Evolutionary conservation across 2,329 filamentous ascomycete genomes (phyloP).

Genomic region (Tympanopsis confertula): DNA sequence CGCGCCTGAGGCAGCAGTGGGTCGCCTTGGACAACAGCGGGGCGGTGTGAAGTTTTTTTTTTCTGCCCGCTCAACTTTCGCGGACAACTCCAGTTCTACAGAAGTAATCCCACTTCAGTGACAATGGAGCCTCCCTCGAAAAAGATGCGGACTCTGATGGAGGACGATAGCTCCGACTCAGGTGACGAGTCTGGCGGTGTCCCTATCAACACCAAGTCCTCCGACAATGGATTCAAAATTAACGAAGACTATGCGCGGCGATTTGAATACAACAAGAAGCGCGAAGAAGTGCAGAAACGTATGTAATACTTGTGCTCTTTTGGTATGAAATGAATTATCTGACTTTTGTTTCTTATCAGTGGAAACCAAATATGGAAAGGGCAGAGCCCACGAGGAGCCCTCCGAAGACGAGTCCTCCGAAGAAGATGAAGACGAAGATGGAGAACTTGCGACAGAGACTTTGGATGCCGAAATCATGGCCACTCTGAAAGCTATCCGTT

Average conservation of each 20-base stretch:
- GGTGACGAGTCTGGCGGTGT: conserved; percentile 18
- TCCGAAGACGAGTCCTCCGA: conserved; percentile 38
- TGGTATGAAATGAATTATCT: conserved; percentile 7
- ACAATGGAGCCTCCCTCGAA: conserved; percentile 1
- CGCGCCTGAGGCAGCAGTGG: too few species aligned
- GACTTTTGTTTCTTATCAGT: conserved; percentile 40
- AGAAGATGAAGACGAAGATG: conserved; percentile 59
- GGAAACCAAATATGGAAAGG: conserved; percentile 39
- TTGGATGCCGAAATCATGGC: conserved; percentile 57
- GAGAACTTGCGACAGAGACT: conserved; percentile 49
- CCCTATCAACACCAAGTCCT: conserved; percentile 11
- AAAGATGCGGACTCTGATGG: conserved; percentile 6
- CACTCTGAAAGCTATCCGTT: conserved; percentile 54
- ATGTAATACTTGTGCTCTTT: conserved; percentile 8
- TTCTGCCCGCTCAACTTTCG: too few species aligned
- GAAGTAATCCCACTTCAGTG: too few species aligned
- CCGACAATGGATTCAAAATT: conserved; percentile 38
- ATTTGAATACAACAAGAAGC: conserved; percentile 66
- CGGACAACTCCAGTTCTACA: too few species aligned
- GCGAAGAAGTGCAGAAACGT: conserved; percentile 50
- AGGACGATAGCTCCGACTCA: conserved; percentile 15
- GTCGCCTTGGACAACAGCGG: too few species aligned
- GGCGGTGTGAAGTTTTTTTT: too few species aligned
- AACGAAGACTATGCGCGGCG: conserved; percentile 60
- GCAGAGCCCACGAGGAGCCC: conserved; percentile 17